Evolutionary conservation across 2,329 filamentous ascomycete species (phyloP).

Genomic region (Rhexocercosporidium sp.): DNA sequence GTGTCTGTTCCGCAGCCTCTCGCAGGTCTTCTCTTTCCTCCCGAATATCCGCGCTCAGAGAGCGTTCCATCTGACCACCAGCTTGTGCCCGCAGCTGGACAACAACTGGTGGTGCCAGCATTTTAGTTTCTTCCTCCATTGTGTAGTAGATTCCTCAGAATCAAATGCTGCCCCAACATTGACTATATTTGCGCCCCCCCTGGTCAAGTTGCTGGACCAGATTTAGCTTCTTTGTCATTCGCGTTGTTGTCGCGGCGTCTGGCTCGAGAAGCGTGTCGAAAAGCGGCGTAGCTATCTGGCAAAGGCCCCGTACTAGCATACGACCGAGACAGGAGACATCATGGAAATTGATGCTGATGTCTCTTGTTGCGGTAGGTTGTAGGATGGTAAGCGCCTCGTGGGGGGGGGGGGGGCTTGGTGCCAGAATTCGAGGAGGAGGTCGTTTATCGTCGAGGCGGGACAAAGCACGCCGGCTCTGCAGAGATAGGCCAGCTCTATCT

Average conservation of each 20-base stretch:
- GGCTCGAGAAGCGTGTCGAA: slow-evolving; percentile 27
- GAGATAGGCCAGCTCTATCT: slow-evolving; percentile 25
- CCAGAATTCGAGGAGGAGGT: slow-evolving; percentile 10
- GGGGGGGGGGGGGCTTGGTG: slow-evolving; percentile 3
- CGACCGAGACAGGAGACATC: slow-evolving; percentile 34
- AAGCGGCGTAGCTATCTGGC: slow-evolving; percentile 23
- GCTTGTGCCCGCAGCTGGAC: slow-evolving; percentile 39
- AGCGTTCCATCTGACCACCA: slow-evolving; percentile 58
- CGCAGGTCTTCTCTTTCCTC: slow-evolving; percentile 93
- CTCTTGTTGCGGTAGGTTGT: slow-evolving; percentile 32
- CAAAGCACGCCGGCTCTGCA: slow-evolving; percentile 20
- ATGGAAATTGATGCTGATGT: slow-evolving; percentile 38
- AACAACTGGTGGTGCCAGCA: slow-evolving; percentile 42
- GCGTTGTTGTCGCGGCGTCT: slow-evolving; percentile 29
- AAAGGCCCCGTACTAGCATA: slow-evolving; percentile 34
- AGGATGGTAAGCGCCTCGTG: slow-evolving; percentile 21
- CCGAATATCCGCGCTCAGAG: slow-evolving; percentile 86
- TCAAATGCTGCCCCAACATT: slow-evolving; percentile 36
- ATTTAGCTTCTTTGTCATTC: slow-evolving; percentile 28
- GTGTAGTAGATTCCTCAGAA: slow-evolving; percentile 35
- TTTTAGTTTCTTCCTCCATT: slow-evolving; percentile 35
- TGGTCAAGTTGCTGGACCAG: slow-evolving; percentile 17
- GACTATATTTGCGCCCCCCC: slow-evolving; percentile 27
- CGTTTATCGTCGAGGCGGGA: slow-evolving; percentile 6
- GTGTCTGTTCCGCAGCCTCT: slow-evolving; percentile 92